Evolutionary conservation across 73 alveolate genomes (phyloP).

Genomic region (Tetrahymena malaccensis): DNA sequence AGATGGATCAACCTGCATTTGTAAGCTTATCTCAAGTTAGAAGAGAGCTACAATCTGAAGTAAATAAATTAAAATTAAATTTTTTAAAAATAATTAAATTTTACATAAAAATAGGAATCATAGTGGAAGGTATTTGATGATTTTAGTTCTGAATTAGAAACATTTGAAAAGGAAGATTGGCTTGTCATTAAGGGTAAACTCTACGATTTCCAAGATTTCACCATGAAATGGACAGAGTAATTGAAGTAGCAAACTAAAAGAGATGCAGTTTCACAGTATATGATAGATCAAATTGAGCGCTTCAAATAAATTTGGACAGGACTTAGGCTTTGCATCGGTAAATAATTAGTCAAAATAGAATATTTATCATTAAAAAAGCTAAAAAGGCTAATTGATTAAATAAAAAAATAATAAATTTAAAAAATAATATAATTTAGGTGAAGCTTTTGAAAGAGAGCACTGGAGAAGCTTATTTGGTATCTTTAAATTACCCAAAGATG

Average conservation of each 20-base stretch:
- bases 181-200: conserved; percentile 89
- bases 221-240: neutral
- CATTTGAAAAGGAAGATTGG: conserved; percentile 96
- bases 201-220: conserved; percentile 76
- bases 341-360: neutral
- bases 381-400: too few relatives aligned
- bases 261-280: conserved; percentile 60
- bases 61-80: conserved; percentile 17
- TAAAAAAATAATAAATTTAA: conserved; percentile 74
- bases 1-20: conserved; percentile 78
- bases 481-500: conserved; percentile 90
- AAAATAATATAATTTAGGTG: conserved; percentile 91
- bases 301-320: neutral
- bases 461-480: conserved; percentile 96
- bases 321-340: neutral
- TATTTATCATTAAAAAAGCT: neutral
- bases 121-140: conserved; percentile 94
- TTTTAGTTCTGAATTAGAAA: conserved; percentile 89
- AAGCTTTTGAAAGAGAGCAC: conserved; percentile 99
- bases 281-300: conserved; percentile 72
- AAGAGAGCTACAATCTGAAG: conserved; percentile 69
- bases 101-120: neutral
- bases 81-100: neutral
- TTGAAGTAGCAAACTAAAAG: conserved; percentile 20
- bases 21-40: conserved; percentile 79